These are phyloP conservation scores for Phyllosticta citrichinensis DNA, from an alignment of 2,329 filamentous ascomycete genomes.

Conservation along the genomic window DNA sequence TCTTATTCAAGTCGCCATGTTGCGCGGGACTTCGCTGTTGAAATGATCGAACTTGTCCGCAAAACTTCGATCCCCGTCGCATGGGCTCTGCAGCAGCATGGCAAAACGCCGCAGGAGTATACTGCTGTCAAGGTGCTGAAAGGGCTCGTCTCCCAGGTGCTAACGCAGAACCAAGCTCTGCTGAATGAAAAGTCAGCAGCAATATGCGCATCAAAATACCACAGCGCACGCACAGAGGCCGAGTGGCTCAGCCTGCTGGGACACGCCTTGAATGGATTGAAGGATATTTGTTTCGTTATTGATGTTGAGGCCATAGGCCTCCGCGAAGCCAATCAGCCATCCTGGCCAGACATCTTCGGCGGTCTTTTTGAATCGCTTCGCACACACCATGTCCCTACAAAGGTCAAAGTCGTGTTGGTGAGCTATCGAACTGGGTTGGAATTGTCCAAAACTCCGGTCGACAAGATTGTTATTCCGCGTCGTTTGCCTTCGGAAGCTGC, in stretches of 20 bases:
- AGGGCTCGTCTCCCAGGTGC: constrained; percentile 4
- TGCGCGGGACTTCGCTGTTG: not conserved
- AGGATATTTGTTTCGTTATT: not conserved
- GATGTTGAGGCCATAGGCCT: constrained; percentile 1
- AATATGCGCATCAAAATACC: constrained; percentile 1
- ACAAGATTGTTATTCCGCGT: not conserved
- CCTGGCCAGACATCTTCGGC: not conserved
- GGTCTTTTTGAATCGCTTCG: not conserved
- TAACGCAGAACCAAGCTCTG: constrained; percentile 1
- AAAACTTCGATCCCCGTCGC: not conserved
- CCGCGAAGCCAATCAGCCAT: not conserved
- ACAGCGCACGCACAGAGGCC: not conserved
- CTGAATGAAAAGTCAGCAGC: constrained; percentile 3
- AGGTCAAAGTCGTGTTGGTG: not conserved
- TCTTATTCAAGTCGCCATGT: not conserved
- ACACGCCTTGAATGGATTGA: not conserved
- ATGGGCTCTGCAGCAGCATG: constrained; percentile 1
- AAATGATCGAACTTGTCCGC: constrained; percentile 1
- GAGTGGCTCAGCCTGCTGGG: constrained; percentile 9
- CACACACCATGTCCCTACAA: not conserved
- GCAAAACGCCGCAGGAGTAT: not conserved
- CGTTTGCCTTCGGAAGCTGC: not conserved
- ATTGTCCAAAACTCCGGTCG: constrained; percentile 18
- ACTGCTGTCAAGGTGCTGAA: not conserved
- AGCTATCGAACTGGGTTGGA: not conserved